Evolutionary conservation across 2,329 filamentous ascomycete genomes (phyloP).

Genomic region (Pezicula carpinea): DNA sequence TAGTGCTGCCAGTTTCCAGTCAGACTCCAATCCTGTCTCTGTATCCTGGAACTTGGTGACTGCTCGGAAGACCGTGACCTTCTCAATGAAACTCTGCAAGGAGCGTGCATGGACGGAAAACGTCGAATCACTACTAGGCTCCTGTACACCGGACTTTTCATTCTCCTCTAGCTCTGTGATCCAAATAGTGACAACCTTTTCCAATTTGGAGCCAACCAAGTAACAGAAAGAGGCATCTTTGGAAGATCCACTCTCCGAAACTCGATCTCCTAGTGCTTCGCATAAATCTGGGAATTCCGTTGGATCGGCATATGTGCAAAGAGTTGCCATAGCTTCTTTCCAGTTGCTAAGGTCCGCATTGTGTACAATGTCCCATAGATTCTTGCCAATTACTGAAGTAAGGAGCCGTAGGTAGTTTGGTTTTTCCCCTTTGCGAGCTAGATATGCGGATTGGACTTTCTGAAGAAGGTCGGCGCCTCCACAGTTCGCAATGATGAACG

Average conservation of each 20-base stretch:
- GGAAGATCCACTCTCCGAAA: constrained; percentile 70
- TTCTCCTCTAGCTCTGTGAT: constrained; percentile 81
- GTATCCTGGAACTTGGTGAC: constrained; percentile 86
- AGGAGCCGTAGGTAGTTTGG: constrained; percentile 91
- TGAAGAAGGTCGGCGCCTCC: constrained; percentile 90
- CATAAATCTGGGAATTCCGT: constrained; percentile 92
- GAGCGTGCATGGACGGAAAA: constrained; percentile 90
- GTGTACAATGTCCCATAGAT: constrained; percentile 96
- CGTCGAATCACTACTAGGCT: constrained; percentile 66
- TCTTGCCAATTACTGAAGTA: constrained; percentile 89
- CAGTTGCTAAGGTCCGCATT: constrained; percentile 90
- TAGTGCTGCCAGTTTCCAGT: constrained; percentile 83
- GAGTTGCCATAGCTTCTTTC: constrained; percentile 94
- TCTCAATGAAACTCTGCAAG: constrained; percentile 93
- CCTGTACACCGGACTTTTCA: constrained; percentile 69
- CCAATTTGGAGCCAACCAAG: constrained; percentile 88
- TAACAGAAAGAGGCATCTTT: constrained; percentile 98
- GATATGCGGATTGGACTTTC: constrained; percentile 88
- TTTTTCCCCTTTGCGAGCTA: constrained; percentile 73
- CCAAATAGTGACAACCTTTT: constrained; percentile 97
- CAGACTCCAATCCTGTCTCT: constrained; percentile 65
- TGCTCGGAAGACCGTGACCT: constrained; percentile 93
- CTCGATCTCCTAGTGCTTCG: constrained; percentile 87
- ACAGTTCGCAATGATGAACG: constrained; percentile 96
- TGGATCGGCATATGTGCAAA: constrained; percentile 92